Evolutionary conservation across 257 asterid species (phyloP).

Genomic region (Catharanthus roseus): DNA sequence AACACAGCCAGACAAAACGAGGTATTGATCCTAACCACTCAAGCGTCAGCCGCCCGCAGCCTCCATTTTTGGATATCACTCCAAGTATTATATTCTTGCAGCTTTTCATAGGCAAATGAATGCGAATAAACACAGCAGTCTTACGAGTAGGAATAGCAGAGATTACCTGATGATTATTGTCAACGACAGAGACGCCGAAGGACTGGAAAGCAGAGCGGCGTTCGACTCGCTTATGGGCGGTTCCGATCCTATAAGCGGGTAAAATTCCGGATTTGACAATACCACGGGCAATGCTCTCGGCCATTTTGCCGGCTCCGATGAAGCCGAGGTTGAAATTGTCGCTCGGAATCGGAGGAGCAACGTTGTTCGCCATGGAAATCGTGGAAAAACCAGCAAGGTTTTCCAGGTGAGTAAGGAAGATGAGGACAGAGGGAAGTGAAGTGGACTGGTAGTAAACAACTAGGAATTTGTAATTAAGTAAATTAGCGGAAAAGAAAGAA

Average conservation of each 20-base stretch:
- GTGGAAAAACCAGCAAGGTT: background rate
- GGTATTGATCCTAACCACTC: too few relatives aligned
- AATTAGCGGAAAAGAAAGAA: too few relatives aligned
- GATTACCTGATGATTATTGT: slow-evolving; percentile 57
- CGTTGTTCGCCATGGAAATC: slow-evolving; percentile 31
- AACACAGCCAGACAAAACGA: background rate
- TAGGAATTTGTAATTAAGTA: background rate
- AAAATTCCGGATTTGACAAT: slow-evolving; percentile 66
- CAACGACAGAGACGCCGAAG: slow-evolving; percentile 63
- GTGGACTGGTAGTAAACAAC: background rate
- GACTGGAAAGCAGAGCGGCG: slow-evolving; percentile 76
- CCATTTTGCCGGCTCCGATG: slow-evolving; percentile 94
- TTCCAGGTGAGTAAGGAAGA: background rate
- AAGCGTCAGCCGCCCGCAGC: background rate
- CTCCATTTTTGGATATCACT: background rate
- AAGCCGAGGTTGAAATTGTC: slow-evolving; percentile 81
- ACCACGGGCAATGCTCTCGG: slow-evolving; percentile 94
- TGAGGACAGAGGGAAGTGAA: too few relatives aligned
- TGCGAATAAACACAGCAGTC: background rate
- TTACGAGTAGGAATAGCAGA: background rate
- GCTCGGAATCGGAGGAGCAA: slow-evolving; percentile 36
- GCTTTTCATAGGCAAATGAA: background rate
- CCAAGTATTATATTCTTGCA: background rate
- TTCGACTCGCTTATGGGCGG: slow-evolving; percentile 59
- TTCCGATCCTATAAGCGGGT: slow-evolving; percentile 68